phyloP scores from a whole-genome alignment of 2,329 filamentous ascomycete species.

The Ophiostoma pallidulum region DNA sequence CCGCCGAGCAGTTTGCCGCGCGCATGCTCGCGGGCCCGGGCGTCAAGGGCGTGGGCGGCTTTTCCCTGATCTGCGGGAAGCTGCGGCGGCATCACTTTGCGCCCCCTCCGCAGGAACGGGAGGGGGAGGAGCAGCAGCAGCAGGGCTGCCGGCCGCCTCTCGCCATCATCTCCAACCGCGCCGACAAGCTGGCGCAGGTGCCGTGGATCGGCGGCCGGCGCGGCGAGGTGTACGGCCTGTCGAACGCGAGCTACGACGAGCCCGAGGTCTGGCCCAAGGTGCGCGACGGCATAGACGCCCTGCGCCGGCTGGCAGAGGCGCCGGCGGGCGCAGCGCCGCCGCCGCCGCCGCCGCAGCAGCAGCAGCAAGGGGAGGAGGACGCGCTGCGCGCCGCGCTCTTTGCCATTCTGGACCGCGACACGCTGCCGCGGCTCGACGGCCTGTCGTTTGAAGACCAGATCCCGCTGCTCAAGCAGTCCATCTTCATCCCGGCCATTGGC shows the following conservation, averaged over 20 bases:
- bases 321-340: conserved; percentile 20
- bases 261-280: conserved; percentile 53
- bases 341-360: too few relatives aligned
- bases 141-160: conserved; percentile 33
- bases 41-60: conserved; percentile 54
- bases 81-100: conserved; percentile 29
- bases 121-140: conserved; percentile 8
- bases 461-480: conserved; percentile 45
- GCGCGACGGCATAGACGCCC: conserved; percentile 37
- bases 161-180: conserved; percentile 54
- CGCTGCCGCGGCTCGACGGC: conserved; percentile 34
- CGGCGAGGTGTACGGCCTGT: conserved; percentile 48
- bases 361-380: conserved; percentile 36
- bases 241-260: conserved; percentile 50
- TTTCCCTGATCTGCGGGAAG: conserved; percentile 57
- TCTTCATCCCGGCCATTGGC: conserved; percentile 53
- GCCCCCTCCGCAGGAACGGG: conserved; percentile 3
- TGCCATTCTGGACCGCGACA: conserved; percentile 46
- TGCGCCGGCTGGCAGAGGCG: conserved; percentile 34
- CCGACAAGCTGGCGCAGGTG: conserved; percentile 42
- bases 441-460: conserved; percentile 46
- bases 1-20: conserved; percentile 40
- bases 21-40: conserved; percentile 42
- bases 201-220: conserved; percentile 45
- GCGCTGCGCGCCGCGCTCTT: conserved; percentile 44